Conservation (phyloP, 2,329 filamentous ascomycete genomes). For the Xylariaceae sp. region DNA sequence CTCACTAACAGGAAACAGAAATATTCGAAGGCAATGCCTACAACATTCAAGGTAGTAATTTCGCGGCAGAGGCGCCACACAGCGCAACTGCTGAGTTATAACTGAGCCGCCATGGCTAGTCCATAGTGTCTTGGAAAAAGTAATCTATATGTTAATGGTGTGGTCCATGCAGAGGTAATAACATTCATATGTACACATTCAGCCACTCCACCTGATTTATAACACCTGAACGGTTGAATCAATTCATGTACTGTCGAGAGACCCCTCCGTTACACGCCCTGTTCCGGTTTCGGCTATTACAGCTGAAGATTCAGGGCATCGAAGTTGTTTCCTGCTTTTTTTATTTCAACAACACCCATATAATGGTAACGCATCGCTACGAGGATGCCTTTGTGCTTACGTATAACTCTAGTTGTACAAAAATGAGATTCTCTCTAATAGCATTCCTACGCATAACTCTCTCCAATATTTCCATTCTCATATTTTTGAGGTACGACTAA, state of each 20-base stretch:
- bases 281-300: not conserved
- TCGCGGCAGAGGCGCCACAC: not conserved
- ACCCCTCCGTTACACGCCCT: not conserved
- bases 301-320: not conserved
- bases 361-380: not conserved
- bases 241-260: slow-evolving; percentile 14
- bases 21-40: not conserved
- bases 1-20: not conserved
- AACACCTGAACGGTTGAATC: not conserved
- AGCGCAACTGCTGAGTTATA: not conserved
- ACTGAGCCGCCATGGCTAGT: too few species aligned
- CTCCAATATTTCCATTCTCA: too few species aligned
- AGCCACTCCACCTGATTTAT: not conserved
- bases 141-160: not conserved
- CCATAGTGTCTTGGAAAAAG: too few species aligned
- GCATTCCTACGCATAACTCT: not conserved
- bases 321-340: not conserved
- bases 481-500: too few species aligned
- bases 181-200: not conserved
- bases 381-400: not conserved
- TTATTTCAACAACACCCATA: not conserved
- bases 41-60: not conserved
- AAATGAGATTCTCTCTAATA: too few species aligned
- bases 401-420: not conserved
- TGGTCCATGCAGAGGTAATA: not conserved